These are phyloP conservation scores for Leishmania martiniquensis DNA, from an alignment of 208 protist genomes.

Conservation along the genomic window DNA sequence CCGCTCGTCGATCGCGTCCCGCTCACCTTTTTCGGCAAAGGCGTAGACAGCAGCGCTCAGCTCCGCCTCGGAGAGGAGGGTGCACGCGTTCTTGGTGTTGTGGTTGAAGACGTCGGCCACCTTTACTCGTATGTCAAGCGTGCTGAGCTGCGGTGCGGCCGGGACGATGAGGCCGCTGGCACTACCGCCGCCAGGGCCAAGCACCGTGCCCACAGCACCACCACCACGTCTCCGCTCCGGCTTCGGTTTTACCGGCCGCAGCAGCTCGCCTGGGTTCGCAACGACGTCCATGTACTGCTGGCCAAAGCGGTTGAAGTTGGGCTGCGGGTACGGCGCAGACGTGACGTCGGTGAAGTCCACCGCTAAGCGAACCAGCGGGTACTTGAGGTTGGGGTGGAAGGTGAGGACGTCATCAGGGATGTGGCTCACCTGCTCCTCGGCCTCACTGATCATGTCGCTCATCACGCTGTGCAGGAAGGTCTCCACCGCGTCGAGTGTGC, in stretches of 20 bases:
- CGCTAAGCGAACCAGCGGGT: slow-evolving; percentile 80
- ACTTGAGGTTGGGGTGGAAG: slow-evolving; percentile 85
- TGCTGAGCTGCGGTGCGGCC: slow-evolving; percentile 50
- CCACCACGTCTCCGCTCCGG: slow-evolving; percentile 25
- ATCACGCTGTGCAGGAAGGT: slow-evolving; percentile 75
- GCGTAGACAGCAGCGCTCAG: slow-evolving; percentile 89
- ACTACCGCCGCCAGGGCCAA: slow-evolving; percentile 6
- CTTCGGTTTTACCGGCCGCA: slow-evolving; percentile 77
- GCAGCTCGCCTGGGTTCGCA: slow-evolving; percentile 82
- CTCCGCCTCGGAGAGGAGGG: slow-evolving; percentile 82
- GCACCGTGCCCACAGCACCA: not conserved
- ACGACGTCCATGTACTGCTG: slow-evolving; percentile 91
- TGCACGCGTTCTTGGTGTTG: slow-evolving; percentile 73
- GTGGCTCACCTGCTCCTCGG: slow-evolving; percentile 60
- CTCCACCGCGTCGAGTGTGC: slow-evolving; percentile 86
- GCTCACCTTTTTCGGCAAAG: slow-evolving; percentile 88
- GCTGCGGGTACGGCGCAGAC: slow-evolving; percentile 82
- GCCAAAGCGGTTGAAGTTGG: slow-evolving; percentile 88
- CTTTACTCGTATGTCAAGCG: slow-evolving; percentile 84
- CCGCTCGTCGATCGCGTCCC: slow-evolving; percentile 83
- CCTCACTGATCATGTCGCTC: slow-evolving; percentile 81
- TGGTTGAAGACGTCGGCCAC: slow-evolving; percentile 88
- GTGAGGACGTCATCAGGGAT: slow-evolving; percentile 81
- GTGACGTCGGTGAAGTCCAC: slow-evolving; percentile 83
- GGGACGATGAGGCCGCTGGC: slow-evolving; percentile 39